Evolutionary conservation across 768 basidiomycete genomes (phyloP).

Genomic region (Boletus subcaerulescens): DNA sequence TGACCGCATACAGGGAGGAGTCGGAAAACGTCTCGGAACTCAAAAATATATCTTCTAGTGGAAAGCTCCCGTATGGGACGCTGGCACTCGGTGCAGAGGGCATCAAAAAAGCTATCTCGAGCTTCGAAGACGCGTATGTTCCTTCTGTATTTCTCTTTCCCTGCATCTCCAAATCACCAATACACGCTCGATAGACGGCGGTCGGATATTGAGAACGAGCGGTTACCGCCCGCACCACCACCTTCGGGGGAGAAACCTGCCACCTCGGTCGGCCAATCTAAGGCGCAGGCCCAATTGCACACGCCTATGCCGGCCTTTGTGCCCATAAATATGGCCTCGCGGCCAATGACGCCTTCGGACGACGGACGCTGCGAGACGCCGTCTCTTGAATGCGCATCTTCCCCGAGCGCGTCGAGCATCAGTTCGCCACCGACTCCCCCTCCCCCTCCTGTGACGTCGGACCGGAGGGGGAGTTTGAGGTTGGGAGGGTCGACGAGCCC

Average conservation of each 20-base stretch:
- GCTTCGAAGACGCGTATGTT: slow-evolving; percentile 66
- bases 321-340: background rate
- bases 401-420: slow-evolving; percentile 23
- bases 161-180: background rate
- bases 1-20: slow-evolving; percentile 41
- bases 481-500: slow-evolving; percentile 20
- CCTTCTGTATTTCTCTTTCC: background rate
- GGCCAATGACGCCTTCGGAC: slow-evolving; percentile 35
- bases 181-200: slow-evolving; percentile 11
- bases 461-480: slow-evolving; percentile 14
- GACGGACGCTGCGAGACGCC: slow-evolving; percentile 26
- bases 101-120: slow-evolving; percentile 68
- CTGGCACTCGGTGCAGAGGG: slow-evolving; percentile 64
- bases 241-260: slow-evolving; percentile 23
- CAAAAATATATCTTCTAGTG: slow-evolving; percentile 54
- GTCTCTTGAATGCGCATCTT: slow-evolving; percentile 23
- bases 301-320: background rate
- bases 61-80: slow-evolving; percentile 50
- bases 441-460: slow-evolving; percentile 19
- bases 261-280: slow-evolving; percentile 1
- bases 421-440: slow-evolving; percentile 26
- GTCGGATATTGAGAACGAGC: slow-evolving; percentile 30
- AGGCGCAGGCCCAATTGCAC: slow-evolving; percentile 1
- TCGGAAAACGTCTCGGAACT: slow-evolving; percentile 74
- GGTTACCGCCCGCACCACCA: slow-evolving; percentile 20